phyloP scores from a whole-genome alignment of 2,329 filamentous ascomycete genomes.

The Botrytis tulipae region DNA sequence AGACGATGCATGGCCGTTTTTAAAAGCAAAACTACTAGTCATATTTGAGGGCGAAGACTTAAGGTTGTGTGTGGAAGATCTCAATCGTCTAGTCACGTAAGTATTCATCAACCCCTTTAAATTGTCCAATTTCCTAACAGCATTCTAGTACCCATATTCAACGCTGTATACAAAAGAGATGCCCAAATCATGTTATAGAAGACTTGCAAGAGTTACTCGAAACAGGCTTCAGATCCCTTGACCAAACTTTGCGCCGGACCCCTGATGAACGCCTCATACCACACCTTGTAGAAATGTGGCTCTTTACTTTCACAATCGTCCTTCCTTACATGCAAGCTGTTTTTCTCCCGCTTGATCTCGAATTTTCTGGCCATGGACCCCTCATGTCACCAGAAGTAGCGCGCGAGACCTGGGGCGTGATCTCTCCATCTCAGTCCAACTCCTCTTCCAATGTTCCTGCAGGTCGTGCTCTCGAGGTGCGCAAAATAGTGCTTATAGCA shows the following conservation, averaged over 20 bases:
- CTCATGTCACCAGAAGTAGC: slow-evolving; percentile 78
- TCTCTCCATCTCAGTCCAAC: slow-evolving; percentile 47
- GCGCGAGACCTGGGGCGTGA: slow-evolving; percentile 84
- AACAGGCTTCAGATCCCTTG: slow-evolving; percentile 83
- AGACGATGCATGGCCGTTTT: slow-evolving; percentile 79
- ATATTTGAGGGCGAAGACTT: slow-evolving; percentile 82
- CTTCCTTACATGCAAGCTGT: slow-evolving; percentile 94
- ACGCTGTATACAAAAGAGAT: slow-evolving; percentile 71
- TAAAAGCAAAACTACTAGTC: slow-evolving; percentile 72
- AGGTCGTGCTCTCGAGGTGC: slow-evolving; percentile 69
- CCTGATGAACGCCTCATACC: slow-evolving; percentile 88
- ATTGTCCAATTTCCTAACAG: neutral
- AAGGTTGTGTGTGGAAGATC: slow-evolving; percentile 76
- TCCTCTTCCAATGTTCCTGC: slow-evolving; percentile 41
- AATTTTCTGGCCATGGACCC: slow-evolving; percentile 81
- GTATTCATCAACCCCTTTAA: slow-evolving; percentile 22
- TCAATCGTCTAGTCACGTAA: slow-evolving; percentile 71
- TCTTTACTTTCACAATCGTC: slow-evolving; percentile 85
- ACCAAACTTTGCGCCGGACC: slow-evolving; percentile 75
- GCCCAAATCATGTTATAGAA: slow-evolving; percentile 69
- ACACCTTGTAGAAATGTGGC: slow-evolving; percentile 89
- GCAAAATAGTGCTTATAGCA: slow-evolving; percentile 81
- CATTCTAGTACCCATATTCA: slow-evolving; percentile 64
- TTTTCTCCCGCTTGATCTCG: slow-evolving; percentile 87
- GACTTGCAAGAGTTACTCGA: slow-evolving; percentile 71